Evolutionary conservation across 73 alveolate species (phyloP).

Genomic region (Loxodes magnus): DNA sequence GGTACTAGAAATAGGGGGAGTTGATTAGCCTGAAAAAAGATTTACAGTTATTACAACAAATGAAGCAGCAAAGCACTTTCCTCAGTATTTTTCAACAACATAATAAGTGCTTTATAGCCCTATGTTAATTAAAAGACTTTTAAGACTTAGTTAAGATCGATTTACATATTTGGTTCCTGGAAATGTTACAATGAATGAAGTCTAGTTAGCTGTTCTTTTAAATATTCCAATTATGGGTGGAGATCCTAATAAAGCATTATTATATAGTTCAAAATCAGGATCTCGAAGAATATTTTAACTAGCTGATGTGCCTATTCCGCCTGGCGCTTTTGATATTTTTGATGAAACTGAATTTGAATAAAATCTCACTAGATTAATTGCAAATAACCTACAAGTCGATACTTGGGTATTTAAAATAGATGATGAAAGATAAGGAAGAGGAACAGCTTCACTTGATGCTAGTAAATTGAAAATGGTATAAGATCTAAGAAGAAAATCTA

Average conservation of each 20-base stretch:
- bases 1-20: constrained; percentile 85
- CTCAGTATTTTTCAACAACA: constrained; percentile 78
- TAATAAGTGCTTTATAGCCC: constrained; percentile 80
- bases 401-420: constrained; percentile 95
- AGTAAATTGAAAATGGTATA: constrained; percentile 52
- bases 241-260: constrained; percentile 75
- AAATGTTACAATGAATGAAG: constrained; percentile 74
- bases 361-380: constrained; percentile 78
- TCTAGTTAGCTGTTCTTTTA: constrained; percentile 73
- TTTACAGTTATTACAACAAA: constrained; percentile 85
- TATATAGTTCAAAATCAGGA: constrained; percentile 93
- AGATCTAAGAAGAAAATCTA: constrained; percentile 49
- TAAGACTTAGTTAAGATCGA: constrained; percentile 58
- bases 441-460: constrained; percentile 83
- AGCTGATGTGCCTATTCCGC: constrained; percentile 89
- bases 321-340: constrained; percentile 88
- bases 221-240: constrained; percentile 90
- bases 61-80: constrained; percentile 50
- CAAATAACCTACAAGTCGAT: constrained; percentile 77
- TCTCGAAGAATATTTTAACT: constrained; percentile 82
- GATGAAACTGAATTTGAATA: constrained; percentile 88
- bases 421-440: constrained; percentile 95
- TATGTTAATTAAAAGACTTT: constrained; percentile 74
- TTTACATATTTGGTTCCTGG: constrained; percentile 96
- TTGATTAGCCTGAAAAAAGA: constrained; percentile 69